A percentile compares a stretch with the other conserved stretches of the same genome.
These are phyloP conservation scores for Dactylonectria macrodidyma DNA, from an alignment of 2,329 filamentous ascomycete species.

Conservation along the genomic window DNA sequence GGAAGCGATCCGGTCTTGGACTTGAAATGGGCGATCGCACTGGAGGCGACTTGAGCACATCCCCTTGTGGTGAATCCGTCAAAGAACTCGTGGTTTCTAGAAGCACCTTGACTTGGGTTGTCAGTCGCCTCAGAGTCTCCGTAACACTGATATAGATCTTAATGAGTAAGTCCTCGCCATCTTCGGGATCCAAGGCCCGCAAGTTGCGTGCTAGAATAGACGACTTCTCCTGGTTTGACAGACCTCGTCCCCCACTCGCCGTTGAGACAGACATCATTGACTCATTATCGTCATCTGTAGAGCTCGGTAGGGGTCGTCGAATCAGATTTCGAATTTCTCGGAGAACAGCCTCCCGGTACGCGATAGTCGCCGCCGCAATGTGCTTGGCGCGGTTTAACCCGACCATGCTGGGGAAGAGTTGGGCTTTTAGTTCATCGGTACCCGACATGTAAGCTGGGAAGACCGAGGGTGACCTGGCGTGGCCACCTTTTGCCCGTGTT, in stretches of 20 bases:
- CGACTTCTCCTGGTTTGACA: conserved; percentile 90
- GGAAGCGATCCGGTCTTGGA: conserved; percentile 57
- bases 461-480: conserved; percentile 75
- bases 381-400: conserved; percentile 88
- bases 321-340: conserved; percentile 91
- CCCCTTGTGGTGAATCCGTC: conserved; percentile 57
- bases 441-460: conserved; percentile 86
- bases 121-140: conserved; percentile 87
- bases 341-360: conserved; percentile 86
- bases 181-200: conserved; percentile 84
- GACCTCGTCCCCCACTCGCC: conserved; percentile 74
- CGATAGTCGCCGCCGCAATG: conserved; percentile 84
- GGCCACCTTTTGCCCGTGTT: conserved; percentile 77
- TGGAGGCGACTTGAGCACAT: conserved; percentile 63
- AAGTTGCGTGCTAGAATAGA: conserved; percentile 90
- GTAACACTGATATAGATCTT: conserved; percentile 90
- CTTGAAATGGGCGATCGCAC: conserved; percentile 68
- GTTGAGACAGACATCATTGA: conserved; percentile 91
- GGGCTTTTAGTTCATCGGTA: conserved; percentile 78
- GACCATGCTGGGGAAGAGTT: conserved; percentile 79
- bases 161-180: conserved; percentile 86
- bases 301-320: conserved; percentile 87
- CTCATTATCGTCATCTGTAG: conserved; percentile 93
- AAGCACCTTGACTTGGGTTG: conserved; percentile 94
- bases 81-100: conserved; percentile 91